Base-by-base conservation (phyloP, 176 grass and related monocot species). In the Pharus latifolius region DNA sequence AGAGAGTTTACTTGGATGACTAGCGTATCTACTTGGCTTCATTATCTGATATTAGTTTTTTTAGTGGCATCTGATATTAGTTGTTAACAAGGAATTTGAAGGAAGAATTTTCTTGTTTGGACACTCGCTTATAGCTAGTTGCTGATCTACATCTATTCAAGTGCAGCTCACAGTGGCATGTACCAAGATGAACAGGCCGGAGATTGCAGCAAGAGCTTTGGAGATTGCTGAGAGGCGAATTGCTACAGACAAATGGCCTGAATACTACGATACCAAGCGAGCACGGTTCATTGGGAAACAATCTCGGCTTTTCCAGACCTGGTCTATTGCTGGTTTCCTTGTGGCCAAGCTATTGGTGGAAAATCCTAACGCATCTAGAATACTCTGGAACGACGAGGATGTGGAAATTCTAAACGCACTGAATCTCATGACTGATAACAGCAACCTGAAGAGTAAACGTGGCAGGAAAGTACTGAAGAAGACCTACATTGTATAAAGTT, bases 181-280 rank as follows among this genome's bases (percentile, higher is more conserved):
- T 50, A 87, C 87, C 54, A 92, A 91, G 68, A 87, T 92, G 92
- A 62, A 86, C 52, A 76, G 92, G 42, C 76, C 82, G 13, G 92
- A 84, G 64, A 87, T 92, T 32, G 88, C 85, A 22, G 88, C 64
- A 49, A 91, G 69, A 86, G 82, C 85, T 23, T 47, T 92, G 63
- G 88, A 89, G 59, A 68, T 87, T 46, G 79, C 80, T 9, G 88
- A 96, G 63, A 83, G 76, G 56, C 82, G 92, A 11, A 86, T 96
- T 58, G 72, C 82, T 28, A 10, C 5, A 14, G 92, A 96, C 74
- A 87, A 89, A 50, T 92, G 92, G 92, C 88, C 88, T 30, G 88
- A 87, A 73, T 96, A 96, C 69, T 96, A 96, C 0, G 92, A 96
- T 26, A 82, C 88, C n/a, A 96, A 89, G 64, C 83, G 76, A 3